Conservation (phyloP, 345 rosid species). For the Moricandia moricandioides region DNA sequence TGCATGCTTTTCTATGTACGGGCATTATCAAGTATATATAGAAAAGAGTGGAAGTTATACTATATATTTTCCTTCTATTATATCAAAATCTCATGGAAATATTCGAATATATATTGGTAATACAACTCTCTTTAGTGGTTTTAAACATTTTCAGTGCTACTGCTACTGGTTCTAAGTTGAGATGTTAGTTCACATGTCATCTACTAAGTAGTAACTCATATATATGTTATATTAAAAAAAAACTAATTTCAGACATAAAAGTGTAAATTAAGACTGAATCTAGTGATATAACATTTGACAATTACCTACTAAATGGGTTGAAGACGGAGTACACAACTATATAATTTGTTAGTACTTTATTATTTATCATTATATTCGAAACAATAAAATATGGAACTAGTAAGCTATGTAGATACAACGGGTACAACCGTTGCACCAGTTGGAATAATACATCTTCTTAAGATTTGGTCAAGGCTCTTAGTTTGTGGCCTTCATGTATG, state of each 20-base stretch:
- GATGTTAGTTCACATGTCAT: background rate
- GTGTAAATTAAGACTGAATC: background rate
- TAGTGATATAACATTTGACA: background rate
- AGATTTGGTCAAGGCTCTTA: slow-evolving; percentile 27
- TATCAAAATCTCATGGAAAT: background rate
- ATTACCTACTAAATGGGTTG: slow-evolving; percentile 5
- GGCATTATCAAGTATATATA: slow-evolving; percentile 1
- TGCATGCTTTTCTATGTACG: slow-evolving; percentile 4
- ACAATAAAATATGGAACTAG: too few species aligned
- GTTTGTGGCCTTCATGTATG: slow-evolving; percentile 34
- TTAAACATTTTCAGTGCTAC: background rate
- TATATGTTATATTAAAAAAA: background rate
- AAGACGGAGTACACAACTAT: background rate
- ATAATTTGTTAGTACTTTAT: background rate
- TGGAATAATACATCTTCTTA: slow-evolving; percentile 18
- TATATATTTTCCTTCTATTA: background rate
- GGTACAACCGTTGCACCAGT: slow-evolving; percentile 28
- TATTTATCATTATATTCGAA: background rate
- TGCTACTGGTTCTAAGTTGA: background rate
- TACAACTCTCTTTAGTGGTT: background rate
- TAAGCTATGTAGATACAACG: slow-evolving; percentile 3
- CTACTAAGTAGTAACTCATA: background rate
- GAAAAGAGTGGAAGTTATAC: background rate
- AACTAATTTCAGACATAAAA: background rate
- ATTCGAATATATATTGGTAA: background rate